Conservation (phyloP, 495 filamentous ascomycete species). For the Chaetomidium leptoderma region DNA sequence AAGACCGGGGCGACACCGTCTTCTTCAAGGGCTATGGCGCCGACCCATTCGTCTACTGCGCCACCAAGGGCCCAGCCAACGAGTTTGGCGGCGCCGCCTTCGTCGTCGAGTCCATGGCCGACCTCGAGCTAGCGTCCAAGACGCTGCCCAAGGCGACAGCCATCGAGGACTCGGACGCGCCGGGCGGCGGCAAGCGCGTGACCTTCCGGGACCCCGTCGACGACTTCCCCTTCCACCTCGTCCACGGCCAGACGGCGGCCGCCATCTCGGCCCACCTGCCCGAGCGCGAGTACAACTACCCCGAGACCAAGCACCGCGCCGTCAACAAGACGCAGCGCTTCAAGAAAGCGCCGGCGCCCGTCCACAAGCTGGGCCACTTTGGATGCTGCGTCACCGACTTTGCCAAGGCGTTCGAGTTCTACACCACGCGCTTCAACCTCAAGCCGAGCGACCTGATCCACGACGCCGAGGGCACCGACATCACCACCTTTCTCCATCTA, state of each 20-base stretch:
- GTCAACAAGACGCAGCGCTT: conserved; percentile 39
- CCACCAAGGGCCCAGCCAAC: conserved; percentile 40
- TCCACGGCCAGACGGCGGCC: neutral
- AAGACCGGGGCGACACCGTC: conserved; percentile 39
- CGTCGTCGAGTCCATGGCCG: conserved; percentile 48
- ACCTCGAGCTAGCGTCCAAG: conserved; percentile 43
- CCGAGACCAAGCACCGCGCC: conserved; percentile 20
- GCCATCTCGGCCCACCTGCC: neutral
- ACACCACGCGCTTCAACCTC: conserved; percentile 60
- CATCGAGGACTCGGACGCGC: conserved; percentile 45
- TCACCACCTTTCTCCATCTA: conserved; percentile 54
- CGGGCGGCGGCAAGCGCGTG: conserved; percentile 52
- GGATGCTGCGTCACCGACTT: conserved; percentile 57
- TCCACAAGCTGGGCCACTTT: conserved; percentile 69
- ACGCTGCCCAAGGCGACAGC: conserved; percentile 38
- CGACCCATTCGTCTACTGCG: conserved; percentile 52
- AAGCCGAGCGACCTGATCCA: conserved; percentile 49
- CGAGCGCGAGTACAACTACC: conserved; percentile 20
- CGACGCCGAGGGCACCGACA: conserved; percentile 41
- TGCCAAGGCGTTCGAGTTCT: conserved; percentile 51
- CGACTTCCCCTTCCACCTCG: conserved; percentile 50
- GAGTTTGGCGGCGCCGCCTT: conserved; percentile 49
- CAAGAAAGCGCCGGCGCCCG: conserved; percentile 54
- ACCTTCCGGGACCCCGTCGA: conserved; percentile 48
- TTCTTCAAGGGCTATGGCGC: conserved; percentile 54